Base-by-base conservation (phyloP, 2,329 filamentous ascomycete genomes). In the Aplosporella prunicola region DNA sequence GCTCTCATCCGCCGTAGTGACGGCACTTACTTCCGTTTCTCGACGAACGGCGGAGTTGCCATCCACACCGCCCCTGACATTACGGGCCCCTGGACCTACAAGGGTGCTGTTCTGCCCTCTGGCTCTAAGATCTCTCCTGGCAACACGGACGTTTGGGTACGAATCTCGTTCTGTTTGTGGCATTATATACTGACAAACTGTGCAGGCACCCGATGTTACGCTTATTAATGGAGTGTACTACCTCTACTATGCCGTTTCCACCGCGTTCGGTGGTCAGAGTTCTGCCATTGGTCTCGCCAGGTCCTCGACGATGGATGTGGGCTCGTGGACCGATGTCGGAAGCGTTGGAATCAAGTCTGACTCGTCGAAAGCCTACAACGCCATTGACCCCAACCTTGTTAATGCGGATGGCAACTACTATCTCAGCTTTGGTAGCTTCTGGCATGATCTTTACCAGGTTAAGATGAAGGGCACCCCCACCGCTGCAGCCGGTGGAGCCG, bases 361-460 rank as follows among this genome's bases (percentile, higher is more conserved):
- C 18, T 40, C 51, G 2, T 57, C 58, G n/a, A 60, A 60, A 31
- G 41, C 50, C 20, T 68, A 64, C 53, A 68, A 69, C 43, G 64
- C 64, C 30, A 69, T 85, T 48, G 81, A 68, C 35, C 49, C 55
- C n/a, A 58, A 61, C 25, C 48, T 67, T 13, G 60, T 72, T 44
- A 48, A 47, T 34, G 58, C 54, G 17, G 57, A 55, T 2, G 52
- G 67, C 34, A 61, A 63, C 11, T 69, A 68, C 39, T 63, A 68
- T 36, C 59, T 76, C 51, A 74, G 66, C 42, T 84, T 82, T 44
- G 80, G 79, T 16, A 80, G 74, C 9, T 84, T 81, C 66, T 85
- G 78, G 77, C 55, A 61, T 5, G 71, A 77, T 49, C 66, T 83
- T 41, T 80, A 74, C 59, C 72, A 76, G 50, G 72, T 74, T 1